Evolutionary conservation across 192 early-diverging fungal genomes (phyloP), one percentile per base, ranked within the genome.

Genomic region (Coemansia sp.): DNA sequence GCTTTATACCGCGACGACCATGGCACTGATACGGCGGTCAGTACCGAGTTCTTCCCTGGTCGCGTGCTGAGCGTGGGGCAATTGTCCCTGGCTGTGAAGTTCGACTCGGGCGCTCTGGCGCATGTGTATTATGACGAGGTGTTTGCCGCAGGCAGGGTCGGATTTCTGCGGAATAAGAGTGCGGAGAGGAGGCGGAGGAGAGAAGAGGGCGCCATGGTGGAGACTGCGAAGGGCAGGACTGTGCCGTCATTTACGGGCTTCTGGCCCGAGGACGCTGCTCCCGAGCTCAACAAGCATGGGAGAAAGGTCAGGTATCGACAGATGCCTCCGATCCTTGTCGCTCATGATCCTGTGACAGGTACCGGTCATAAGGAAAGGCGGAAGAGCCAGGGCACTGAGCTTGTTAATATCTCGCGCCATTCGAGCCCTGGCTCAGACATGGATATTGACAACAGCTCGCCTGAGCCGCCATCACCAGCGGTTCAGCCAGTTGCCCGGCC

Each of bases 51-150:
- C 55, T 82, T 72, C 40, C 80, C 80, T 14, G 80, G 63, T 2
- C 55, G 66, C 9, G 64, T 82, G 4, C 69, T 60, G 40, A 62
- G 50, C 3, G 72, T 74, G 9, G 69, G 72, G 1, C 55, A 63
- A 3, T 44, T 69, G 50, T 71, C 75, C 46, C 28, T 82, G 19
- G 75, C 75, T 1, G 37, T 82, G 5, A 55, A 63, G 30, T 82
- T 69, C 33, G 75, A 77, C 33, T 42, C 72, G 0, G 75, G 59
- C 5, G 72, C 43, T 16, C 35, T 82, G 64, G 62, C 58, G 3
- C 80, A 82, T 30, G 80, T 77, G 42, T 77, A 77, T 62, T 82
- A 82, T 30, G 80, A 82, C 46, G 80, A 82, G 66, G 68, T 72
- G 66, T 82, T 82, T 72, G 75, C 80, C 0, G 80, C 80, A 0